phyloP scores from a whole-genome alignment of 257 asterid species.

The Penstemon davidsonii region DNA sequence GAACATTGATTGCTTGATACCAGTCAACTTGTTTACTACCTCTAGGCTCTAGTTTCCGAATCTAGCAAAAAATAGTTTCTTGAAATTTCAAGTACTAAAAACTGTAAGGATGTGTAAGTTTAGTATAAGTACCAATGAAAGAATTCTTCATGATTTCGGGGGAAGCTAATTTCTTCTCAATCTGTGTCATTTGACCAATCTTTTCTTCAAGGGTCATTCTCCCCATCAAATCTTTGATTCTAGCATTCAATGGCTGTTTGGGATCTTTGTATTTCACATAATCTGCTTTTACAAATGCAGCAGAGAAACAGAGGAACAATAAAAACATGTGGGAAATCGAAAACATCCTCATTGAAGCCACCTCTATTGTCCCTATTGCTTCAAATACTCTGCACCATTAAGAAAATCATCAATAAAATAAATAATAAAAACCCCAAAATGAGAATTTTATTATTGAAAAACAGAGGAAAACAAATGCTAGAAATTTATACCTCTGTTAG shows the following conservation, averaged over 20 bases:
- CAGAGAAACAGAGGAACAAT: constrained; percentile 38
- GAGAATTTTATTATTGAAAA: neutral
- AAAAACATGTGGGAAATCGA: constrained; percentile 30
- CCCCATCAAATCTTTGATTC: constrained; percentile 68
- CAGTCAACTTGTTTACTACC: too few relatives aligned
- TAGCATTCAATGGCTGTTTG: constrained; percentile 50
- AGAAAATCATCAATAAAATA: neutral
- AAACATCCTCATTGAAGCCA: constrained; percentile 28
- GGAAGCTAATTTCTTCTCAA: constrained; percentile 68
- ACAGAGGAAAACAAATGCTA: neutral
- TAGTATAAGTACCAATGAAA: constrained; percentile 57
- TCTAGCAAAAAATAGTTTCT: too few relatives aligned
- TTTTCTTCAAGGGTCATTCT: constrained; percentile 79
- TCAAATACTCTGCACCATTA: constrained; percentile 14
- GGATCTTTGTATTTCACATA: constrained; percentile 66
- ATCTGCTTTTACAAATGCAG: constrained; percentile 42
- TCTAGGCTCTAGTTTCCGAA: too few relatives aligned
- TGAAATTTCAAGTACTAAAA: too few relatives aligned
- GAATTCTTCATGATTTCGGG: constrained; percentile 53
- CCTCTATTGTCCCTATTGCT: constrained; percentile 32
- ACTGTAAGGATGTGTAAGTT: neutral
- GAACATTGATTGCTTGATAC: too few relatives aligned
- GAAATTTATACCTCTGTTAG: too few relatives aligned
- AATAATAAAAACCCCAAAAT: too few relatives aligned
- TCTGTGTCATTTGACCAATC: constrained; percentile 89